Percentiles rank a stretch among this genome's conserved stretches.
phyloP scores from a whole-genome alignment of 2,329 filamentous ascomycete species.

The Rhytidhysteron rufulum region DNA sequence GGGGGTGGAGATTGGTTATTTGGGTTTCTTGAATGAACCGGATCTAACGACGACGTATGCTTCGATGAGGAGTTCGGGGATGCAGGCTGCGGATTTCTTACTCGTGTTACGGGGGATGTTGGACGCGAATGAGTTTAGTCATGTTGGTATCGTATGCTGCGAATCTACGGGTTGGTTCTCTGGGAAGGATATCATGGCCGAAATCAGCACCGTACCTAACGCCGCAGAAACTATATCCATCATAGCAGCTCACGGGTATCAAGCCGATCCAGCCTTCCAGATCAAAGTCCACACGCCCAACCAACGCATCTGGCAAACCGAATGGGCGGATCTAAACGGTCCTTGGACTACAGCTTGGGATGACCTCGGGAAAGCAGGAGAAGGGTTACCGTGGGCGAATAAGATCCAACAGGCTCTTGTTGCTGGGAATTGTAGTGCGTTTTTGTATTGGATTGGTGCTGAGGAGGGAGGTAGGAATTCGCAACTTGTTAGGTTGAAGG shows the following conservation, averaged over 20 bases:
- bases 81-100: constrained; percentile 49
- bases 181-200: constrained; percentile 27
- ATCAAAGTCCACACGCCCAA: constrained; percentile 38
- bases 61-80: constrained; percentile 43
- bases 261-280: constrained; percentile 35
- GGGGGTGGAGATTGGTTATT: constrained; percentile 34
- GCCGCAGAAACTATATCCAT: constrained; percentile 34
- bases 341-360: constrained; percentile 41
- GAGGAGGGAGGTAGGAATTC: constrained; percentile 27
- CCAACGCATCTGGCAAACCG: constrained; percentile 49
- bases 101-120: constrained; percentile 38
- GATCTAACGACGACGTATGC: constrained; percentile 39
- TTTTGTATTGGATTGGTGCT: constrained; percentile 51
- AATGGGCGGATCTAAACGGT: constrained; percentile 43
- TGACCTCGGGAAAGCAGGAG: constrained; percentile 40
- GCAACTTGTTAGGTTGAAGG: constrained; percentile 21
- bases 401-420: constrained; percentile 47
- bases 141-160: constrained; percentile 37
- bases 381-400: constrained; percentile 53
- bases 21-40: constrained; percentile 44
- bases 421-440: constrained; percentile 45
- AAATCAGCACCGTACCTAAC: constrained; percentile 29
- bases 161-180: constrained; percentile 40
- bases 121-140: constrained; percentile 27
- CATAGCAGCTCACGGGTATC: constrained; percentile 39